These are phyloP conservation scores for Bretschneidera sinensis DNA, from an alignment of 345 rosid species.

Conservation along the genomic window DNA sequence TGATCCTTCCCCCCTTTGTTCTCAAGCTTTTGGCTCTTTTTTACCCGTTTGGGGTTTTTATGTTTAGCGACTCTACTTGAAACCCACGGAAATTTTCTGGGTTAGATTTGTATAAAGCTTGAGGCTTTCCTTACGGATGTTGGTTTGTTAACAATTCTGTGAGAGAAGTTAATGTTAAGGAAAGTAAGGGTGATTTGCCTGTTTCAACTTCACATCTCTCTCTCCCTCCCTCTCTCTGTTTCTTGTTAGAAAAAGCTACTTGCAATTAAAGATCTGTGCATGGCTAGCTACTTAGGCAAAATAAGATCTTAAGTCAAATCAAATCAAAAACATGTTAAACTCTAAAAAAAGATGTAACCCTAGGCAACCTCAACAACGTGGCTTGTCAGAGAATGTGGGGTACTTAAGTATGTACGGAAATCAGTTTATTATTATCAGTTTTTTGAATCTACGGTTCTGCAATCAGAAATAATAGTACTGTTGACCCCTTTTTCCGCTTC, in stretches of 20 bases:
- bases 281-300: neutral
- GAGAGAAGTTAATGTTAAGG: slow-evolving; percentile 34
- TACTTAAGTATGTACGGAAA: slow-evolving; percentile 44
- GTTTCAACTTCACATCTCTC: slow-evolving; percentile 2
- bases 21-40: neutral
- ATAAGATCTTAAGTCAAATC: slow-evolving; percentile 18
- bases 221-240: neutral
- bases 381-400: slow-evolving; percentile 64
- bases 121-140: slow-evolving; percentile 42
- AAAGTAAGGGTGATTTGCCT: slow-evolving; percentile 3
- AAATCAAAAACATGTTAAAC: neutral
- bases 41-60: slow-evolving; percentile 31
- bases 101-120: slow-evolving; percentile 30
- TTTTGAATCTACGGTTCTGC: neutral
- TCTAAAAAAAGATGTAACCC: neutral
- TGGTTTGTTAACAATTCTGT: slow-evolving; percentile 21
- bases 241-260: neutral
- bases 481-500: no score
- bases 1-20: slow-evolving; percentile 2
- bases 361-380: slow-evolving; percentile 4
- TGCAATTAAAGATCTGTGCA: neutral
- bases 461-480: no score
- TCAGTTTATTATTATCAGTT: neutral
- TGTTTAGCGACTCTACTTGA: slow-evolving; percentile 24
- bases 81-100: slow-evolving; percentile 22